A percentile compares a stretch with the other conserved stretches of the same genome.
These are phyloP conservation scores for Ustilago bromivora DNA, from an alignment of 1,284 basidiomycete genomes.

Conservation along the genomic window DNA sequence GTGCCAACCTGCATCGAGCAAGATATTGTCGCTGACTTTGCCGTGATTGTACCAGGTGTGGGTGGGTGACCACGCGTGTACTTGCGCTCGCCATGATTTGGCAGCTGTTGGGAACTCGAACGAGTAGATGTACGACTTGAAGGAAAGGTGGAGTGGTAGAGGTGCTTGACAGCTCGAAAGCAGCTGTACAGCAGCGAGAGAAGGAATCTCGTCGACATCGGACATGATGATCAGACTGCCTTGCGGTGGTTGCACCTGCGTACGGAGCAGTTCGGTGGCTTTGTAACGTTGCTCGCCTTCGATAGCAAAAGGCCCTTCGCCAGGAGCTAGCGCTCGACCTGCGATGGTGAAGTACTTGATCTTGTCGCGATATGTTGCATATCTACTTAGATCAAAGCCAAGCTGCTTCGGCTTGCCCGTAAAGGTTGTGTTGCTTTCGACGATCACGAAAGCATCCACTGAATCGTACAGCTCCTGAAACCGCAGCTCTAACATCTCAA, in stretches of 20 bases:
- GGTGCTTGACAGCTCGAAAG: slow-evolving; percentile 76
- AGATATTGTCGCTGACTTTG: slow-evolving; percentile 73
- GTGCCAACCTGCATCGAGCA: slow-evolving; percentile 76
- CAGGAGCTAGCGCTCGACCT: slow-evolving; percentile 19
- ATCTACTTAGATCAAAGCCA: slow-evolving; percentile 17
- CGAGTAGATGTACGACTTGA: slow-evolving; percentile 77
- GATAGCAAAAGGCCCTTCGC: slow-evolving; percentile 30
- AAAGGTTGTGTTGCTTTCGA: slow-evolving; percentile 74
- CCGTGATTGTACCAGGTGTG: slow-evolving; percentile 74
- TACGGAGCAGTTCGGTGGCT: slow-evolving; percentile 17
- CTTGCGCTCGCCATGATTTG: slow-evolving; percentile 75
- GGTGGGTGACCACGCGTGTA: slow-evolving; percentile 72
- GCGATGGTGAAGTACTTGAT: slow-evolving; percentile 22
- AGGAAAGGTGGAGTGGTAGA: slow-evolving; percentile 75
- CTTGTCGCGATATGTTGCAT: slow-evolving; percentile 19
- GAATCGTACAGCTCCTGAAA: slow-evolving; percentile 76
- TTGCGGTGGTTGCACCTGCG: slow-evolving; percentile 20
- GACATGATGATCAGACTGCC: slow-evolving; percentile 75
- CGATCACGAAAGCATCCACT: slow-evolving; percentile 77
- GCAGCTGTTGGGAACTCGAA: slow-evolving; percentile 74
- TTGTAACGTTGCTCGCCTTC: slow-evolving; percentile 24
- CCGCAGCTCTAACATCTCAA: slow-evolving; percentile 79
- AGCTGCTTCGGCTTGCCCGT: slow-evolving; percentile 38
- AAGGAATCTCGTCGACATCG: slow-evolving; percentile 79
- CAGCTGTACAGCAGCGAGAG: slow-evolving; percentile 74